Evolutionary conservation across 2,329 filamentous ascomycete species (phyloP), one percentile per base, ranked within the genome.

Genomic region (Rosellinia necatrix): DNA sequence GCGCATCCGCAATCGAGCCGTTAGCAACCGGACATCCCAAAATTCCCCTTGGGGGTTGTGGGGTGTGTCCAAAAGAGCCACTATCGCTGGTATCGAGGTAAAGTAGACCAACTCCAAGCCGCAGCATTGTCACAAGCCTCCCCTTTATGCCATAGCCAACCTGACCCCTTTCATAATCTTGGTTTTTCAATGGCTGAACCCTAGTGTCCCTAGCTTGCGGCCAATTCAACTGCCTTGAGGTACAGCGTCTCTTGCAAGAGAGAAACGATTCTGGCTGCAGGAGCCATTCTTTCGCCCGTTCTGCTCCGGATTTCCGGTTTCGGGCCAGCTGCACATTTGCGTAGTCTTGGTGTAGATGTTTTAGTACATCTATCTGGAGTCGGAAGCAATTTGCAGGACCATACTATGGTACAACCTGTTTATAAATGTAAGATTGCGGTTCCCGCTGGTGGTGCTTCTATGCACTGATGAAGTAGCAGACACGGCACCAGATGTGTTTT

Each of bases 11-110:
- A 30, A 71, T 22, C 61, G 74, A 32, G 62, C 8, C 24, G 9
- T n/a, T 27, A 43, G 56, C 5, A 65, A 61, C 15, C 27, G 55
- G 7, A 49, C 21, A 58, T 37, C 49, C 9, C 49, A n/a, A 50
- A 52, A 40, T 49, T 56, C 21, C 56, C 24, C 55, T 53, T 43
- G 49, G 56, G 22, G 43, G 41, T 25, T 52, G 59, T 2, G 37
- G 53, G 40, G 5, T 7, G 29, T 37, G 47, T 30, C 42, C 47
- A 32, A 34, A 3, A 40, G 37, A 59, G 51, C 62, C 57, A 68
- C 15, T 3, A 48, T 66, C n/a, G 64, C 66, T 19, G 75, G 74
- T 9, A 72, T 78, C 13, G 71, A 77, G 68, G 75, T 75, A 55
- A 68, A 69, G 38, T 34, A 30, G 17, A 30, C 15, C 7, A 3